Evolutionary conservation across 1,139 yeast species (phyloP).

Genomic region (Kodamaea fungicola): DNA sequence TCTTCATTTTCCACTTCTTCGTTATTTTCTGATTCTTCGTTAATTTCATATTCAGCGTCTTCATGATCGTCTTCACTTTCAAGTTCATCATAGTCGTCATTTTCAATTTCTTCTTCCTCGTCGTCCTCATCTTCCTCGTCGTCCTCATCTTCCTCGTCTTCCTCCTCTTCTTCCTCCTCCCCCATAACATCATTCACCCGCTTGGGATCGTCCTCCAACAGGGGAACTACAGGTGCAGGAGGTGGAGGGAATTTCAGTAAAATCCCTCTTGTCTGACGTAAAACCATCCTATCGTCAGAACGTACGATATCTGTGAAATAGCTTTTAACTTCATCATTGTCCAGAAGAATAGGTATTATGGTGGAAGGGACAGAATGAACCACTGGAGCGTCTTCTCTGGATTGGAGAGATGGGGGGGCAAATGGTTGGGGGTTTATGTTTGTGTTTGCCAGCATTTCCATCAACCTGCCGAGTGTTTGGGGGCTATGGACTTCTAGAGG

Average conservation of each 20-base stretch:
- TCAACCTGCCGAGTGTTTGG: constrained; percentile 11
- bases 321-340: constrained; percentile 28
- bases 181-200: constrained; percentile 7
- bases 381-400: constrained; percentile 4
- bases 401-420: constrained; percentile 3
- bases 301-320: constrained; percentile 35
- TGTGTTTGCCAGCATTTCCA: constrained; percentile 7
- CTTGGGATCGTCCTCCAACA: constrained; percentile 6
- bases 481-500: constrained; percentile 14
- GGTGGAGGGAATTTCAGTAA: constrained; percentile 42
- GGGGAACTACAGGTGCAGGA: constrained; percentile 28
- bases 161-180: constrained; percentile 11
- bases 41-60: background rate
- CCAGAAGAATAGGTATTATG: constrained; percentile 35
- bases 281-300: constrained; percentile 15
- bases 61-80: background rate
- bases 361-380: constrained; percentile 35
- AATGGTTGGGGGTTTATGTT: constrained; percentile 1
- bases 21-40: background rate
- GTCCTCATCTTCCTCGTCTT: background rate
- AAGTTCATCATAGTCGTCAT: background rate
- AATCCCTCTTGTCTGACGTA: constrained; percentile 25
- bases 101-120: constrained; percentile 5
- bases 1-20: background rate
- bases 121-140: constrained; percentile 5